Evolutionary conservation across 768 basidiomycete species (phyloP).

Genomic region (Rhodocollybia butyracea): DNA sequence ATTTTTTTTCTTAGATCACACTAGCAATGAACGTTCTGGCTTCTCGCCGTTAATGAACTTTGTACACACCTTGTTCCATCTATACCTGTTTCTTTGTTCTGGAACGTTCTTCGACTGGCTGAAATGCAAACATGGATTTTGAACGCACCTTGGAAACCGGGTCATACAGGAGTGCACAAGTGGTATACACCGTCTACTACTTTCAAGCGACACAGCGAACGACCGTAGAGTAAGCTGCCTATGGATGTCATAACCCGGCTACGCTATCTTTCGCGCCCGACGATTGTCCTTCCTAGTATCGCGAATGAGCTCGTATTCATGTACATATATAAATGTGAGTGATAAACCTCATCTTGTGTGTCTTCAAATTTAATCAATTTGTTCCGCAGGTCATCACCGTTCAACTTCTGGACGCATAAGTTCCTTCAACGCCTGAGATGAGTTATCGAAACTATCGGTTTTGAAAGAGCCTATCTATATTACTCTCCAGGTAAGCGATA

Average conservation of each 20-base stretch:
- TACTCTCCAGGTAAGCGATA: too few relatives aligned
- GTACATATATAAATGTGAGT: not conserved
- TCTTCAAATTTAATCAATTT: not conserved
- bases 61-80: not conserved
- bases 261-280: not conserved
- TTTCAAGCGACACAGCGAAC: not conserved
- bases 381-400: conserved; percentile 1
- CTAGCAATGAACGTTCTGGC: conserved; percentile 3
- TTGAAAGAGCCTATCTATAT: too few relatives aligned
- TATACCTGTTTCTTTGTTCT: not conserved
- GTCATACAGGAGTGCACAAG: not conserved
- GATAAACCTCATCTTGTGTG: not conserved
- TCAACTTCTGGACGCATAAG: conserved; percentile 2
- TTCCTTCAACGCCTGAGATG: too few relatives aligned
- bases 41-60: conserved; percentile 3
- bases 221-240: not conserved
- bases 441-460: too few relatives aligned
- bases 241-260: not conserved
- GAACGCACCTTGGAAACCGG: not conserved
- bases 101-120: conserved; percentile 2
- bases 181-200: not conserved
- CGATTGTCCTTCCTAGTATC: not conserved
- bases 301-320: conserved; percentile 1
- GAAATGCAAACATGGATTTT: not conserved
- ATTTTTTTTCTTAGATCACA: not conserved